Evolutionary conservation across 805 yeast genomes (phyloP), one percentile per base, ranked within the genome.

Genomic region (Teunomyces lycoperdinae): DNA sequence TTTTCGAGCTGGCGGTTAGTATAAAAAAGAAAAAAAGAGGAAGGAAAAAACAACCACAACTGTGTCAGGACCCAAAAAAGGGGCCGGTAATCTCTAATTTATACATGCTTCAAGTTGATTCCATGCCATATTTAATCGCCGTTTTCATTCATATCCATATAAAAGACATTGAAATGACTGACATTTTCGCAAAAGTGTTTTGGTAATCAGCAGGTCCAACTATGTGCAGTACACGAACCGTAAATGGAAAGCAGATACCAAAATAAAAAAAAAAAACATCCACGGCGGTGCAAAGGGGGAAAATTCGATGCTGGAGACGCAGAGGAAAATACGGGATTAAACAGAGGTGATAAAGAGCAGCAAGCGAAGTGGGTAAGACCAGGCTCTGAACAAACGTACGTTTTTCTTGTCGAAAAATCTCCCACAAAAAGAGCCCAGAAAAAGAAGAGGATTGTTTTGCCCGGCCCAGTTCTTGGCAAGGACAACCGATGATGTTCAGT

Each of bases 1-100:
- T 80, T 74, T 43, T 85, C 81, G 32, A 71, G 52, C 71, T 71
- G 55, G 16, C 47, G 46, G 55, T 51, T 49, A 44, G 59, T 51
- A 50, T 45, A 44, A 9, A 13, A 5, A 20, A 24, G 31, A n/a
- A 16, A 10, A 27, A 5, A 28, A 30, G 16, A 5, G 10, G 6
- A 20, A 20, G 14, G 14, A 10, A 16, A 16, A 35, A 35, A 16
- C n/a, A 5, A 8, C 9, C 5, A 13, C 33, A n/a, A 17, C 4
- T 3, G 6, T 4, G 5, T 20, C 6, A 20, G 24, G 6, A 20
- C 6, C 6, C 24, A 5, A 20, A 20, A 1, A 20, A n/a, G n/a
- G 4, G 24, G 6, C 4, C 6, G 6, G 4, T 20, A 20, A 20
- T 20, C 6, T 20, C 29, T 11, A 16, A 2, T 16, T 16, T 16